Evolutionary conservation across 805 yeast species (phyloP).

Genomic region (Gaillardinia entomophila): DNA sequence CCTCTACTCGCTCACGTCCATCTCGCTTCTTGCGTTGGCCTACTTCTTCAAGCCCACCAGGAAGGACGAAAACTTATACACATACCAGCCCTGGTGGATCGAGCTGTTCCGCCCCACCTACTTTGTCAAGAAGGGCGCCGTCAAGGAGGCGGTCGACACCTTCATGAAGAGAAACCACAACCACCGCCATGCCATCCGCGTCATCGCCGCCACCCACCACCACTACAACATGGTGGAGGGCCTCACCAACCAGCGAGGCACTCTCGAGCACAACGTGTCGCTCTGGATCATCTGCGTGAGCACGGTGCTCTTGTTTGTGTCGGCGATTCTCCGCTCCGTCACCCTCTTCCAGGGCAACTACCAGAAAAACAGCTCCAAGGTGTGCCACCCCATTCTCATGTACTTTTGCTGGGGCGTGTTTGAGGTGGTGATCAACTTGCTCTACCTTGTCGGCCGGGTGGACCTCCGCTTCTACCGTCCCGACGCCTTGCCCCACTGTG

Average conservation of each 20-base stretch:
- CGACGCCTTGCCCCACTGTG: conserved; percentile 1
- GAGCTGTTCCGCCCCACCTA: conserved; percentile 1
- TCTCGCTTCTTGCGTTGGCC: conserved; percentile 1
- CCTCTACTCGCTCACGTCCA: conserved; percentile 1
- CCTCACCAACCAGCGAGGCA: conserved; percentile 1
- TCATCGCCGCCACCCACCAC: conserved; percentile 3
- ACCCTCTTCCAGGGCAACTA: conserved; percentile 1
- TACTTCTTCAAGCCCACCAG: conserved; percentile 2
- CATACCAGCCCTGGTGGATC: conserved; percentile 4
- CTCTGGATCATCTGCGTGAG: neutral
- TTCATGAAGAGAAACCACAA: conserved; percentile 2
- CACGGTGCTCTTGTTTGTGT: conserved; percentile 1
- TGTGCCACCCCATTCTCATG: neutral
- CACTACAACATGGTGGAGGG: conserved; percentile 3
- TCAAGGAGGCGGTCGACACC: neutral
- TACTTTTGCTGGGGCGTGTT: conserved; percentile 2
- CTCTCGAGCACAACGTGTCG: conserved; percentile 1
- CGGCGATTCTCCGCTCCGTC: conserved; percentile 1
- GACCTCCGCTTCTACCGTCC: conserved; percentile 3
- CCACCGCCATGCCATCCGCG: conserved; percentile 3
- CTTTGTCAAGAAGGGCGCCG: conserved; percentile 1
- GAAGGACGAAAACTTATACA: conserved; percentile 2
- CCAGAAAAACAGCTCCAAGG: conserved; percentile 1
- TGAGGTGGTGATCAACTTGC: neutral
- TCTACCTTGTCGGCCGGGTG: conserved; percentile 3